Percentiles rank a stretch among this genome's conserved stretches.
phyloP scores from a whole-genome alignment of 441 rosid species.

The Manihot esculenta region DNA sequence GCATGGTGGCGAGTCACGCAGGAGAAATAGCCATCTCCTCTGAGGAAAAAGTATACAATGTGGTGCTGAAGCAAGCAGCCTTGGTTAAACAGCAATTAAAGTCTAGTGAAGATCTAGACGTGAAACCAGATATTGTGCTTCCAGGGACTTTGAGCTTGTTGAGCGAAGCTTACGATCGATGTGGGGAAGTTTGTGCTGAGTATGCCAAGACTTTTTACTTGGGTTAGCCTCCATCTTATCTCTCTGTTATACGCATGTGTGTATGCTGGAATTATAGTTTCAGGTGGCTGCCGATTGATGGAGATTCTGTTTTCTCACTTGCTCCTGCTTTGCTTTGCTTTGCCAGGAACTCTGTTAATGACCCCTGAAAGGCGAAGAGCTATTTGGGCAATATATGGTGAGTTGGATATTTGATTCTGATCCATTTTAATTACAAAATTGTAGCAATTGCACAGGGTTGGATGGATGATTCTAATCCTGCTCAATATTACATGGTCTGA shows the following conservation, averaged over 20 bases:
- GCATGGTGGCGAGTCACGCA: constrained; percentile 52
- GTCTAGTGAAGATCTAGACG: constrained; percentile 41
- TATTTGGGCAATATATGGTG: constrained; percentile 90
- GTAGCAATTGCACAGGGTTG: neutral
- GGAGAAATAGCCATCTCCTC: constrained; percentile 64
- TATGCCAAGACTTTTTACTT: constrained; percentile 89
- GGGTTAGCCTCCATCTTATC: constrained; percentile 35
- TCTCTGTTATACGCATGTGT: neutral
- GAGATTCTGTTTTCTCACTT: neutral
- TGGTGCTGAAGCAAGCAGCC: constrained; percentile 84
- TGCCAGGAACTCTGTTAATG: constrained; percentile 76
- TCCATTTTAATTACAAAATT: neutral
- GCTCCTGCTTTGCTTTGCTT: constrained; percentile 17
- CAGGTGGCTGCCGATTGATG: neutral
- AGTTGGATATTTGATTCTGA: constrained; percentile 22
- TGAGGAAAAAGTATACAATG: constrained; percentile 77
- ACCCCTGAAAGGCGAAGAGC: constrained; percentile 74
- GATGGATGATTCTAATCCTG: neutral
- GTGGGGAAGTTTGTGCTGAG: constrained; percentile 87
- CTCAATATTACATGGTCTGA: no score
- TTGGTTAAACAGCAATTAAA: constrained; percentile 55
- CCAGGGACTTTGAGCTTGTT: constrained; percentile 61
- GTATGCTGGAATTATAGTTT: no score
- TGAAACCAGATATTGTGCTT: constrained; percentile 51
- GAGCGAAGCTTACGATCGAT: constrained; percentile 75